phyloP scores from a whole-genome alignment of 495 filamentous ascomycete genomes.

The Glonium stellatum region DNA sequence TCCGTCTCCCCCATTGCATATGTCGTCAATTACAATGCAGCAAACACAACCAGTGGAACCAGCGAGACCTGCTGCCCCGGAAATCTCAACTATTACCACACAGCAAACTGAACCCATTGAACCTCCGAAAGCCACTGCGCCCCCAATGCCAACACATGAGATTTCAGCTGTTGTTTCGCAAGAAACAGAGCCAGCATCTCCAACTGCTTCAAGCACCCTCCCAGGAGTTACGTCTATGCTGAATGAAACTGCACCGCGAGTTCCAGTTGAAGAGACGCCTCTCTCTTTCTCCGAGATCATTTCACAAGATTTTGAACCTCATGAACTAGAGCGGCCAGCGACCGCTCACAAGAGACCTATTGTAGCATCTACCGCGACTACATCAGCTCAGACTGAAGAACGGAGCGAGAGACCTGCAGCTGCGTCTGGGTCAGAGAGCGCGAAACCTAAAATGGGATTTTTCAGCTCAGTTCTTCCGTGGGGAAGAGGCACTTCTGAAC shows the following conservation, averaged over 20 bases:
- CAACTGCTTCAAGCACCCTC: slow-evolving; percentile 17
- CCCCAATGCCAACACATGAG: neutral
- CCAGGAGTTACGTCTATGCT: slow-evolving; percentile 17
- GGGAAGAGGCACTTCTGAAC: slow-evolving; percentile 4
- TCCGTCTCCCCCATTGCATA: slow-evolving; percentile 29
- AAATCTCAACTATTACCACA: slow-evolving; percentile 9
- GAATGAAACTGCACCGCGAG: slow-evolving; percentile 1
- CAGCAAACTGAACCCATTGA: slow-evolving; percentile 20
- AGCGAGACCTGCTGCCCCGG: slow-evolving; percentile 1
- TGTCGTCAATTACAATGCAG: slow-evolving; percentile 46
- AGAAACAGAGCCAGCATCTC: slow-evolving; percentile 24
- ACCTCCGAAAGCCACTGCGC: neutral
- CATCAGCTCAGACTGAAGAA: slow-evolving; percentile 4
- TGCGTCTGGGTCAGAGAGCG: neutral
- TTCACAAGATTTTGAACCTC: slow-evolving; percentile 18
- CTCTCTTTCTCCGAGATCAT: slow-evolving; percentile 16
- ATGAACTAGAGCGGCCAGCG: slow-evolving; percentile 16
- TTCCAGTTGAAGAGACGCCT: neutral
- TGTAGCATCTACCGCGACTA: neutral
- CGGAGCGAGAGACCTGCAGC: neutral
- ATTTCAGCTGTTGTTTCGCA: slow-evolving; percentile 25
- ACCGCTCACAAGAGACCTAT: slow-evolving; percentile 17
- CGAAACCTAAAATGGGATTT: slow-evolving; percentile 8
- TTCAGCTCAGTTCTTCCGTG: slow-evolving; percentile 16
- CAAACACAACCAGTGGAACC: slow-evolving; percentile 45